phyloP scores from a whole-genome alignment of 345 rosid species.

The Tarenaya hassleriana region DNA sequence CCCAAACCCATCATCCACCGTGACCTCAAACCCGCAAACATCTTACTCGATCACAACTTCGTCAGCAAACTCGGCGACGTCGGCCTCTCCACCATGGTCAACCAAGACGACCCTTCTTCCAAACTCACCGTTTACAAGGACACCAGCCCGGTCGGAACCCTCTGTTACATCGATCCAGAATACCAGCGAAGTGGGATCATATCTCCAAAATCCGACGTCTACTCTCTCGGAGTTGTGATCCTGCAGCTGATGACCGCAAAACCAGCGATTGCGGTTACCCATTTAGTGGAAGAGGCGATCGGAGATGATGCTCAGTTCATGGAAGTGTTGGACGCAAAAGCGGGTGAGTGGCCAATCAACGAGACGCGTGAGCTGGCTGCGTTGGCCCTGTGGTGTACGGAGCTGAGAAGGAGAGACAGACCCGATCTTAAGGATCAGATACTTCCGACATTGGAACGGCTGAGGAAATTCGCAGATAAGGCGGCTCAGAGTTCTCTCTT shows the following conservation, averaged over 20 bases:
- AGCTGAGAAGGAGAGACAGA: conserved; percentile 67
- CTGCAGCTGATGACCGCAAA: conserved; percentile 69
- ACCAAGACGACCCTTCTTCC: conserved; percentile 35
- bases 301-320: conserved; percentile 37
- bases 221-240: conserved; percentile 78
- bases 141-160: conserved; percentile 71
- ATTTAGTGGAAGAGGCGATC: conserved; percentile 64
- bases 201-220: conserved; percentile 69
- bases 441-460: conserved; percentile 60
- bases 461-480: conserved; percentile 43
- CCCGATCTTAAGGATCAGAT: conserved; percentile 59
- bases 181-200: conserved; percentile 75
- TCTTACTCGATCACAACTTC: conserved; percentile 66
- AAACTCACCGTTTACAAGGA: conserved; percentile 40
- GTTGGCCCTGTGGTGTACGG: conserved; percentile 66
- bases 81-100: conserved; percentile 64
- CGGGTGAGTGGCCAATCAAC: conserved; percentile 72
- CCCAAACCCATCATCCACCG: conserved; percentile 80
- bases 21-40: conserved; percentile 90
- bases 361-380: conserved; percentile 63
- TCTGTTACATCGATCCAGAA: conserved; percentile 84
- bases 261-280: conserved; percentile 62
- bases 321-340: conserved; percentile 57
- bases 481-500: conserved; percentile 30
- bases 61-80: conserved; percentile 94